phyloP scores from a whole-genome alignment of 495 filamentous ascomycete genomes.

The Neurospora discreta region DNA sequence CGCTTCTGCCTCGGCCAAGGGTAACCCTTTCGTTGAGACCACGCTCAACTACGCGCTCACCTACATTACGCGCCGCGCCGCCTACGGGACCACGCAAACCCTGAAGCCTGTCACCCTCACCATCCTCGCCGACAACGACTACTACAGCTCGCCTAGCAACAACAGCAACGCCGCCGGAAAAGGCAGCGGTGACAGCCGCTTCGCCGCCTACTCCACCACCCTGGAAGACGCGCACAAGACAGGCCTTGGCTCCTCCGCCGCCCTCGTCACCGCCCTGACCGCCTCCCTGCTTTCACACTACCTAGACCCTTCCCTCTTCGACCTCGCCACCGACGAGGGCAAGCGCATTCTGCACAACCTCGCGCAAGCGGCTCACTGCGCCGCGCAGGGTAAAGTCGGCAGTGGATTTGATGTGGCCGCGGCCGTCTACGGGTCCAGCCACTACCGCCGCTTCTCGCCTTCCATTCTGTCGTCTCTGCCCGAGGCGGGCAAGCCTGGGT shows the following conservation, averaged over 20 bases:
- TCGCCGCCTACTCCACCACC: slow-evolving; percentile 67
- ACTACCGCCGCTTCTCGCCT: slow-evolving; percentile 86
- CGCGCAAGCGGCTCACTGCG: slow-evolving; percentile 85
- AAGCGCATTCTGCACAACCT: slow-evolving; percentile 68
- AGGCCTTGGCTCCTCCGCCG: slow-evolving; percentile 89
- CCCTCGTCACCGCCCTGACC: slow-evolving; percentile 84
- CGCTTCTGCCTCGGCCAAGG: slow-evolving; percentile 23
- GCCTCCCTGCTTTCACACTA: slow-evolving; percentile 73
- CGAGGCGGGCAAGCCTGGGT: slow-evolving; percentile 50
- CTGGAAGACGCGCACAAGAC: slow-evolving; percentile 84
- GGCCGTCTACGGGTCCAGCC: slow-evolving; percentile 80
- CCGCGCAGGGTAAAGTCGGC: slow-evolving; percentile 92
- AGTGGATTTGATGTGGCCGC: slow-evolving; percentile 95
- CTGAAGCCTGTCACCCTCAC: slow-evolving; percentile 64
- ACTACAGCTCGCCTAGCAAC: slow-evolving; percentile 69
- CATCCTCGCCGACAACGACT: slow-evolving; percentile 89
- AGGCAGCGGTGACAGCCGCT: slow-evolving; percentile 37
- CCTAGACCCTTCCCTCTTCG: slow-evolving; percentile 50
- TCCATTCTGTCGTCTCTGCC: slow-evolving; percentile 54
- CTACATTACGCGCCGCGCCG: slow-evolving; percentile 53
- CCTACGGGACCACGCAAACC: slow-evolving; percentile 38
- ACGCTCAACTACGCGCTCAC: slow-evolving; percentile 78
- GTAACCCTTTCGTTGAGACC: slow-evolving; percentile 84
- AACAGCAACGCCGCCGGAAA: neutral
- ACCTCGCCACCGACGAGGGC: slow-evolving; percentile 26